A percentile compares a stretch with the other conserved stretches of the same genome.
phyloP scores from a whole-genome alignment of 148 eudicot species.

The Chenopodium suecicum region DNA sequence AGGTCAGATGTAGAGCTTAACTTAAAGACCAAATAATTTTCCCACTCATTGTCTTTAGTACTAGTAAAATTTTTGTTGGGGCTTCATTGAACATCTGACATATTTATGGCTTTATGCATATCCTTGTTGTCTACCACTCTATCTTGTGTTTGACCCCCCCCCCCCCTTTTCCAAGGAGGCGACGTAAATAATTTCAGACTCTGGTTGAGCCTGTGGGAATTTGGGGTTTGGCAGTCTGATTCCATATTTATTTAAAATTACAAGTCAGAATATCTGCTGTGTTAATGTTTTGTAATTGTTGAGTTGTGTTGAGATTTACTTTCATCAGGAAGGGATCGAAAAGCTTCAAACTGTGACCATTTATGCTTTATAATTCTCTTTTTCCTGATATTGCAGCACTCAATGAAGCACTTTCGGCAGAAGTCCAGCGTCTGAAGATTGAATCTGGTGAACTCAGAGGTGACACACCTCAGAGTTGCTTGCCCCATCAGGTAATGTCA shows the following conservation, averaged over 20 bases:
- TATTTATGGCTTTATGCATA: too few relatives aligned
- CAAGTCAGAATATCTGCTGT: neutral
- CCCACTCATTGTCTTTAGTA: too few relatives aligned
- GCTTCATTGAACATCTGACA: neutral
- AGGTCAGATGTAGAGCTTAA: neutral
- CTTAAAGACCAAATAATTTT: neutral
- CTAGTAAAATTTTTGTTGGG: neutral
- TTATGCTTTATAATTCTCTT: neutral
- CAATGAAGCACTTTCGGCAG: conserved; percentile 40
- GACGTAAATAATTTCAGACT: neutral
- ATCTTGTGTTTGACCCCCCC: neutral
- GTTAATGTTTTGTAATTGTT: neutral
- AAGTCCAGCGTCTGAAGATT: conserved; percentile 42
- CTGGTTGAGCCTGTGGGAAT: neutral
- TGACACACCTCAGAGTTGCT: conserved; percentile 6
- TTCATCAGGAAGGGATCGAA: neutral
- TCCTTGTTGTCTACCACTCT: too few relatives aligned
- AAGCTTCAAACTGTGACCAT: neutral
- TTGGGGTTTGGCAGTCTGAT: neutral
- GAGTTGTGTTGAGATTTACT: neutral
- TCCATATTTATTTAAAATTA: neutral
- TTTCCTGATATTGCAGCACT: conserved; percentile 31
- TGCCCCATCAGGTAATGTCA: conserved; percentile 21
- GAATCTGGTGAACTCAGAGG: conserved; percentile 19
- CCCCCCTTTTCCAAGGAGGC: neutral